A percentile compares a stretch with the other conserved stretches of the same genome.
Conservation (phyloP, 1,284 basidiomycete genomes). For the Flammula alnicola region DNA sequence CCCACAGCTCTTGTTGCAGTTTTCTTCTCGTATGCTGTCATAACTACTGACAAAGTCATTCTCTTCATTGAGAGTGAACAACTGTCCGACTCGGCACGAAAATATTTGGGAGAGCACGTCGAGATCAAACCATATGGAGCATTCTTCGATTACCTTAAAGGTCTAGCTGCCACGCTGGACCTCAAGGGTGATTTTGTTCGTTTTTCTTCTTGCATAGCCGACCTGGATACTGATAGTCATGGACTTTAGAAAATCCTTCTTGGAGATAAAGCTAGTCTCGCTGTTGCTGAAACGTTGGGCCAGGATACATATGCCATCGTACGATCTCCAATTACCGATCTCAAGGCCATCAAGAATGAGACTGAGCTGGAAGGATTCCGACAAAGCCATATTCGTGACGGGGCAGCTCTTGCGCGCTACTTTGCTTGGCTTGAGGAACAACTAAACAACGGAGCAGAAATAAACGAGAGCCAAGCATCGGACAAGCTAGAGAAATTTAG, state of each 20-base stretch:
- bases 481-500: slow-evolving; percentile 81
- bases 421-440: slow-evolving; percentile 95
- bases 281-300: slow-evolving; percentile 78
- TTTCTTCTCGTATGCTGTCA: slow-evolving; percentile 91
- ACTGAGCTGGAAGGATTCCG: slow-evolving; percentile 91
- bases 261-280: slow-evolving; percentile 77
- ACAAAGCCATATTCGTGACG: slow-evolving; percentile 88
- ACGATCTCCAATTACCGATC: slow-evolving; percentile 78
- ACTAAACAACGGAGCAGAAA: slow-evolving; percentile 62
- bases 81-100: slow-evolving; percentile 58
- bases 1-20: slow-evolving; percentile 45
- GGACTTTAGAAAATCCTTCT: slow-evolving; percentile 55
- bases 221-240: background rate
- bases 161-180: slow-evolving; percentile 49
- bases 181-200: slow-evolving; percentile 51
- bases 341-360: slow-evolving; percentile 91
- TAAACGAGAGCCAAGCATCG: slow-evolving; percentile 86
- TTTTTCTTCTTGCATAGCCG: slow-evolving; percentile 4
- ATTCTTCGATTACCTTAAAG: slow-evolving; percentile 67
- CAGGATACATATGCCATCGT: slow-evolving; percentile 60
- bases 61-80: slow-evolving; percentile 80
- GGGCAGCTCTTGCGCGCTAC: slow-evolving; percentile 85
- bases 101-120: slow-evolving; percentile 66
- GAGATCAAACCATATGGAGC: slow-evolving; percentile 73
- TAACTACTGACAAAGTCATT: slow-evolving; percentile 68